Evolutionary conservation across 1,284 basidiomycete genomes (phyloP).

Genomic region (Leccinum angustisporum): DNA sequence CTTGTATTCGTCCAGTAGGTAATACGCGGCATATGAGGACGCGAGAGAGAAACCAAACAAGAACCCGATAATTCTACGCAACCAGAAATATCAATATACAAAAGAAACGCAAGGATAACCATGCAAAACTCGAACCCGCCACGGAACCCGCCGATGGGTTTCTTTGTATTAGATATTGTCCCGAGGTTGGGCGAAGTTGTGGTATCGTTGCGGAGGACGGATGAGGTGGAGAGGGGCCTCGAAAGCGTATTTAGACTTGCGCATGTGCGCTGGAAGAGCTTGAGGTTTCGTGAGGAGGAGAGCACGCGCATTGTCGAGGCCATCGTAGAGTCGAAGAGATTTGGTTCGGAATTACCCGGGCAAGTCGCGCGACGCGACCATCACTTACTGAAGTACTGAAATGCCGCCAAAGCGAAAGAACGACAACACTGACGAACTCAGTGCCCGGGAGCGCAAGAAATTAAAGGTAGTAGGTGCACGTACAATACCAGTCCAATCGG

Average conservation of each 20-base stretch:
- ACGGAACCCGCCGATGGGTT: constrained; percentile 82
- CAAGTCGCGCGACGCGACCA: constrained; percentile 2
- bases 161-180: constrained; percentile 60
- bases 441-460: constrained; percentile 65
- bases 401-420: constrained; percentile 58
- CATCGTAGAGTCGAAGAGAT: constrained; percentile 30
- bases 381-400: not conserved
- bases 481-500: constrained; percentile 62
- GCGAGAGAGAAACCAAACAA: constrained; percentile 86
- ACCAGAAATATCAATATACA: constrained; percentile 11
- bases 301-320: constrained; percentile 42
- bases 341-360: constrained; percentile 29
- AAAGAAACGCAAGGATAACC: not conserved
- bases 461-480: constrained; percentile 60
- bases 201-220: constrained; percentile 48
- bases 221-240: constrained; percentile 42
- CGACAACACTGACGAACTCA: constrained; percentile 38
- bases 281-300: constrained; percentile 26
- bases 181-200: constrained; percentile 51
- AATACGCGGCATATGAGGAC: constrained; percentile 82
- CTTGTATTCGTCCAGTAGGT: constrained; percentile 89
- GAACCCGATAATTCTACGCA: constrained; percentile 79
- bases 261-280: constrained; percentile 18
- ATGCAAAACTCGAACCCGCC: constrained; percentile 61
- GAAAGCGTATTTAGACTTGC: constrained; percentile 17